These are phyloP conservation scores for Earliella scabrosa DNA, from an alignment of 1,284 basidiomycete species.

Conservation along the genomic window DNA sequence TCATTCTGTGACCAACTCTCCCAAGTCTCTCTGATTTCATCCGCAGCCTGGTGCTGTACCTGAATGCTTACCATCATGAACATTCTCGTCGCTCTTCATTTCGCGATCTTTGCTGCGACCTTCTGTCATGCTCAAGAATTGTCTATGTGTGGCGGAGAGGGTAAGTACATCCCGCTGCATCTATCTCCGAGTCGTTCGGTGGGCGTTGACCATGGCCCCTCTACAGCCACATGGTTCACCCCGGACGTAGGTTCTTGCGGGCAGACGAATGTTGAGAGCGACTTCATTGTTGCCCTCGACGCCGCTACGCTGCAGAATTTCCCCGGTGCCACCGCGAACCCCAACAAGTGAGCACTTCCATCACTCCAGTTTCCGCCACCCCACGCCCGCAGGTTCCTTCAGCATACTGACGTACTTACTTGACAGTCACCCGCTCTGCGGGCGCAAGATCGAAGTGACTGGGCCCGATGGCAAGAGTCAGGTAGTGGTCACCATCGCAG, in stretches of 20 bases:
- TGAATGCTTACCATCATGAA: too few species aligned
- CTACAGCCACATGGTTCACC: not conserved
- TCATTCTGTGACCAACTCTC: too few species aligned
- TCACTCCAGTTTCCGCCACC: too few species aligned
- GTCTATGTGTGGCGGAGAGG: not conserved
- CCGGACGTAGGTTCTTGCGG: not conserved
- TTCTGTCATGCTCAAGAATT: too few species aligned
- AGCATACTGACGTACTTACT: not conserved
- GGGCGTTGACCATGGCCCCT: not conserved
- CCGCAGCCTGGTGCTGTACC: too few species aligned
- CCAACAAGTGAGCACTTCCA: not conserved
- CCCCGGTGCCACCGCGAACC: not conserved
- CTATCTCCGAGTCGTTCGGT: not conserved
- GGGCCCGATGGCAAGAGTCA: not conserved
- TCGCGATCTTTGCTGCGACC: too few species aligned
- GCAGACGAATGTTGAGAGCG: not conserved
- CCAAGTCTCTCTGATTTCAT: too few species aligned
- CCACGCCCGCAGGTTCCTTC: too few species aligned
- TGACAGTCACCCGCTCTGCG: not conserved
- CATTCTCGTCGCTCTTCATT: too few species aligned
- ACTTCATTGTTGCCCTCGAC: not conserved
- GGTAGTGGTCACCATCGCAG: not conserved
- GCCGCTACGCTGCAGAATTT: not conserved
- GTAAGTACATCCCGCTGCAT: not conserved
- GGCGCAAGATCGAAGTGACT: not conserved